Evolutionary conservation across 495 filamentous ascomycete species (phyloP), one percentile per base, ranked within the genome.

Genomic region (Chaetomium cochliodes): DNA sequence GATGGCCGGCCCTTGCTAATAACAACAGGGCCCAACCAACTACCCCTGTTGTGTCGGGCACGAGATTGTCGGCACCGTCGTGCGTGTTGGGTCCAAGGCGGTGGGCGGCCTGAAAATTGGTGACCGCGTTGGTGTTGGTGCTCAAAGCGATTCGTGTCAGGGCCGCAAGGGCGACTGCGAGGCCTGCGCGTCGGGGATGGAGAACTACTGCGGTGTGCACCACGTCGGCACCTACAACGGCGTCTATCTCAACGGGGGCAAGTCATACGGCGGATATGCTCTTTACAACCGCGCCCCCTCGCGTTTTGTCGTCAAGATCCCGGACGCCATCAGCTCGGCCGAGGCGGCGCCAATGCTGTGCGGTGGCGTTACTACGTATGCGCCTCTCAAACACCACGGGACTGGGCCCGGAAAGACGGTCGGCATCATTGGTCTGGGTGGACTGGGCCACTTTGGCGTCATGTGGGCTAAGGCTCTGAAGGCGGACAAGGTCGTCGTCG

Each of bases 91-190:
- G 28, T 80, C 75, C 41, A 79, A 86, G 39, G 87, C 81, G 6
- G 60, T 65, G 13, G 55, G 58, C 11, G 79, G 81, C 46, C 79
- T 96, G 73, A 86, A 87, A 72, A 67, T 90, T 55, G 92, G 92
- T 33, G 92, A 96, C 71, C 86, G 91, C 42, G 90, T 94, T 41
- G 93, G 93, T 49, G 84, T 96, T 22, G 92, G 93, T 61, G 92
- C 92, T 4, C 92, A 97, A 76, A 83, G 81, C 56, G 76, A 76
- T 55, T 85, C 88, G 28, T 96, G 92, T 78, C 78, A 86, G 28
- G 64, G 67, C 55, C 73, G 74, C 39, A 68, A 69, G 56, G 77
- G 84, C 0, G 84, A 87, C 62, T 96, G 92, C 72, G 82, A 87
- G 37, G 87, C 87, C 44, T 96, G 92, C 74, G 72, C 80, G 3